These are phyloP conservation scores for Salix viminalis DNA, from an alignment of 345 rosid genomes.

Conservation along the genomic window DNA sequence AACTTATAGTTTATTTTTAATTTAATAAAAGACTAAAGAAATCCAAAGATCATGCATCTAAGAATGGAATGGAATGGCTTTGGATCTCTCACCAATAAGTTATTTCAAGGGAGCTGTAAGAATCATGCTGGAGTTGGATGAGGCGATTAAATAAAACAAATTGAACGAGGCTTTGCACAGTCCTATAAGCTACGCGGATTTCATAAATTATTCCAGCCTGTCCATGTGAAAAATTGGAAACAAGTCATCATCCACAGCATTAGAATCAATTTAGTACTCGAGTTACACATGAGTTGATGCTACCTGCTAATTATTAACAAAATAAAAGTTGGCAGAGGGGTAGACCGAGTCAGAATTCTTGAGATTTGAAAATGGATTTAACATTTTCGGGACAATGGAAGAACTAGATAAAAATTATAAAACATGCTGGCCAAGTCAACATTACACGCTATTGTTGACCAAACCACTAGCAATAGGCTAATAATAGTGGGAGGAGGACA, in stretches of 20 bases:
- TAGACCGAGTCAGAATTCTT: not conserved
- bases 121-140: not conserved
- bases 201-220: not conserved
- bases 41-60: not conserved
- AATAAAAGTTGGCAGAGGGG: not conserved
- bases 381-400: not conserved
- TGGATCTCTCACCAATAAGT: not conserved
- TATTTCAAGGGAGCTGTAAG: not conserved
- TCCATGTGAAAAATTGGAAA: not conserved
- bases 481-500: not conserved
- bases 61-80: not conserved
- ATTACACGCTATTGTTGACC: slow-evolving; percentile 17
- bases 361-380: no score
- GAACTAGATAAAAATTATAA: no score
- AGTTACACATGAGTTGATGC: not conserved
- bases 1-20: no score
- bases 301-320: no score
- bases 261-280: not conserved
- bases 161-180: not conserved
- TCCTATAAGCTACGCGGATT: not conserved
- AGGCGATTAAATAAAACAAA: not conserved
- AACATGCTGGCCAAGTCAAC: slow-evolving; percentile 10
- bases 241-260: no score
- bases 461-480: no score
- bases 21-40: no score